A percentile compares a stretch with the other conserved stretches of the same genome.
These are phyloP conservation scores for Saccharum spontaneum DNA, from an alignment of 176 grass and related monocot species.

Conservation along the genomic window DNA sequence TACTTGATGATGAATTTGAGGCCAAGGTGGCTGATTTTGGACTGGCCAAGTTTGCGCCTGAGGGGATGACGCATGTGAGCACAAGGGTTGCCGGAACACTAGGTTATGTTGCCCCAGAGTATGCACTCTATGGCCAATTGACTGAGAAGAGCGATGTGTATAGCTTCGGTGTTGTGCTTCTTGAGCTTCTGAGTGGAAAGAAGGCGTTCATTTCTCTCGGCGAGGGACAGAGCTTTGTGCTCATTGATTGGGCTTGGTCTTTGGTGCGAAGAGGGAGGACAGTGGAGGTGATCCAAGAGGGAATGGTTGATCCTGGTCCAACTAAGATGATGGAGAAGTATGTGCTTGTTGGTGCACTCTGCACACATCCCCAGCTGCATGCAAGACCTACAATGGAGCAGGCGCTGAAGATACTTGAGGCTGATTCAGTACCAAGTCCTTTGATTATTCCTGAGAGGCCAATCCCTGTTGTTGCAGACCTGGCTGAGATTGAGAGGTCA, in stretches of 20 bases:
- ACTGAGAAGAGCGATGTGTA: conserved; percentile 96
- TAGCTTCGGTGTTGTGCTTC: conserved; percentile 84
- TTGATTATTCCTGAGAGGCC: conserved; percentile 64
- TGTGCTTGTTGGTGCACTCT: conserved; percentile 67
- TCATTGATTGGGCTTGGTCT: conserved; percentile 92
- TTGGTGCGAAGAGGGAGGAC: conserved; percentile 61
- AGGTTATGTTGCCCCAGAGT: conserved; percentile 89
- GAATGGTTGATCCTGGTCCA: conserved; percentile 66
- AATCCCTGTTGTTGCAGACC: conserved; percentile 62
- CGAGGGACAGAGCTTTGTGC: conserved; percentile 74
- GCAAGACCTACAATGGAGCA: conserved; percentile 95
- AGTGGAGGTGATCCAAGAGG: conserved; percentile 80
- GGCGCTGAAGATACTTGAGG: conserved; percentile 82
- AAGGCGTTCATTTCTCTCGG: conserved; percentile 70
- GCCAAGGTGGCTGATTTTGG: conserved; percentile 91
- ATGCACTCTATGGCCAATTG: conserved; percentile 88
- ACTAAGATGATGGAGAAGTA: conserved; percentile 79
- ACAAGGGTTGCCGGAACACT: conserved; percentile 83
- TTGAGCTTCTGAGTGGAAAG: conserved; percentile 90
- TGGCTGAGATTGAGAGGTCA: conserved; percentile 77
- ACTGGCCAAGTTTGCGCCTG: conserved; percentile 85
- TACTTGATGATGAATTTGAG: conserved; percentile 82
- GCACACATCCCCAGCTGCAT: conserved; percentile 85
- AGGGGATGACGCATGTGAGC: conserved; percentile 95
- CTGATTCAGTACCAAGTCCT: conserved; percentile 49